These are phyloP conservation scores for Yarrowia hollandica DNA, from an alignment of 805 yeast species.

Conservation along the genomic window DNA sequence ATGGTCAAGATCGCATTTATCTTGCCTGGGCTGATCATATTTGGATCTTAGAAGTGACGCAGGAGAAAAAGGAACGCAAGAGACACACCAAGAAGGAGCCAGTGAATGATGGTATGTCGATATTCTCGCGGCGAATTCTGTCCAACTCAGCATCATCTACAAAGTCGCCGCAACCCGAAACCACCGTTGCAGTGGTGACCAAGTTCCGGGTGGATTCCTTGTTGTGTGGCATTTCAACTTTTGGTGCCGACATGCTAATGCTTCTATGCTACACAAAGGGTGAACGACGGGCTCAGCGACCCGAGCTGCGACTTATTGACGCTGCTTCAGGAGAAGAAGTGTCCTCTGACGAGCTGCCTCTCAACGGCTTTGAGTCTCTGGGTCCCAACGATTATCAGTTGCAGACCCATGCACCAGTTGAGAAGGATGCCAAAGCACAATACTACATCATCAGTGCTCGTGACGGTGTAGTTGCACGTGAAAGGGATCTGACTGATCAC, in stretches of 20 bases:
- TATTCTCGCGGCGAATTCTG: slow-evolving; percentile 30
- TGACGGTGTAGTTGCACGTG: slow-evolving; percentile 77
- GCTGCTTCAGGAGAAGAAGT: slow-evolving; percentile 66
- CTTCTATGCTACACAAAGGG: slow-evolving; percentile 55
- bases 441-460: slow-evolving; percentile 76
- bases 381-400: slow-evolving; percentile 82
- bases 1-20: slow-evolving; percentile 52
- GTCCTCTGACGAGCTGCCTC: slow-evolving; percentile 74
- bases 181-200: slow-evolving; percentile 42
- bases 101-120: slow-evolving; percentile 7
- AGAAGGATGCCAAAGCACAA: slow-evolving; percentile 34
- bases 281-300: slow-evolving; percentile 40
- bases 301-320: slow-evolving; percentile 74
- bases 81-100: neutral
- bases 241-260: slow-evolving; percentile 68
- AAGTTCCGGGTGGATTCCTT: slow-evolving; percentile 48
- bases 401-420: slow-evolving; percentile 43
- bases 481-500: slow-evolving; percentile 67
- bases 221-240: slow-evolving; percentile 77
- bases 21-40: slow-evolving; percentile 83
- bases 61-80: slow-evolving; percentile 32
- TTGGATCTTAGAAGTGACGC: slow-evolving; percentile 62
- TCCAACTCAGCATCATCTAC: slow-evolving; percentile 32
- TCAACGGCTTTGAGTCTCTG: slow-evolving; percentile 56
- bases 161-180: slow-evolving; percentile 33